Evolutionary conservation across 257 asterid genomes (phyloP).

Genomic region (Vinca minor): DNA sequence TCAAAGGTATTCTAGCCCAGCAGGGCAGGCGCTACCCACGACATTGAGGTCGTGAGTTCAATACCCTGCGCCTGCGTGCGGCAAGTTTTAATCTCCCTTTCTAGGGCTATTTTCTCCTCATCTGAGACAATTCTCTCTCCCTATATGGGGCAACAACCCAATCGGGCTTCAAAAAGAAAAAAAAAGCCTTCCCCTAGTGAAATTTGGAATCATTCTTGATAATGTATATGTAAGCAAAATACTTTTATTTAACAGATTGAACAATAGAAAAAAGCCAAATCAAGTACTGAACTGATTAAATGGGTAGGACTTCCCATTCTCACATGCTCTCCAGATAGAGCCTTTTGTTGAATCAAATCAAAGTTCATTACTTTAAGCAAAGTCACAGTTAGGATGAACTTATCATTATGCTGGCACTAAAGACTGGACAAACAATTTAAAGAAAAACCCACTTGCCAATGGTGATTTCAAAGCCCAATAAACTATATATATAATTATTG

Average conservation of each 20-base stretch:
- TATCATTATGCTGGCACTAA: constrained; percentile 10
- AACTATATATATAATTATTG: neutral
- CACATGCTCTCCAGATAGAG: constrained; percentile 19
- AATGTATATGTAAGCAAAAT: neutral
- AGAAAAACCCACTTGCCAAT: constrained; percentile 11
- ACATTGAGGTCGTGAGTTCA: no score
- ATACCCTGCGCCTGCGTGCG: no score
- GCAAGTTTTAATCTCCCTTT: no score
- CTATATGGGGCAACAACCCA: no score
- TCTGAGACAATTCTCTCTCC: no score
- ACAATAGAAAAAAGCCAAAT: constrained; percentile 9
- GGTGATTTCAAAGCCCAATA: constrained; percentile 11
- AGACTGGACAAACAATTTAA: constrained; percentile 8
- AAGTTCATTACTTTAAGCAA: constrained; percentile 11
- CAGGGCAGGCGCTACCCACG: no score
- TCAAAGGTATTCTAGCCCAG: no score
- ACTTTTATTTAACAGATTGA: constrained; percentile 8
- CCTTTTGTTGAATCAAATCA: constrained; percentile 11
- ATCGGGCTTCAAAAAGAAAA: no score
- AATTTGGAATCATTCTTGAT: constrained; percentile 5
- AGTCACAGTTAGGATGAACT: neutral
- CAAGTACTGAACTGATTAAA: constrained; percentile 9
- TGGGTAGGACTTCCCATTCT: constrained; percentile 7
- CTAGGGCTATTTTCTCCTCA: no score
- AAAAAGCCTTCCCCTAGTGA: neutral